A percentile compares a stretch with the other conserved stretches of the same genome.
phyloP scores from a whole-genome alignment of 1,284 basidiomycete genomes.

The Pseudozyma sp. region DNA sequence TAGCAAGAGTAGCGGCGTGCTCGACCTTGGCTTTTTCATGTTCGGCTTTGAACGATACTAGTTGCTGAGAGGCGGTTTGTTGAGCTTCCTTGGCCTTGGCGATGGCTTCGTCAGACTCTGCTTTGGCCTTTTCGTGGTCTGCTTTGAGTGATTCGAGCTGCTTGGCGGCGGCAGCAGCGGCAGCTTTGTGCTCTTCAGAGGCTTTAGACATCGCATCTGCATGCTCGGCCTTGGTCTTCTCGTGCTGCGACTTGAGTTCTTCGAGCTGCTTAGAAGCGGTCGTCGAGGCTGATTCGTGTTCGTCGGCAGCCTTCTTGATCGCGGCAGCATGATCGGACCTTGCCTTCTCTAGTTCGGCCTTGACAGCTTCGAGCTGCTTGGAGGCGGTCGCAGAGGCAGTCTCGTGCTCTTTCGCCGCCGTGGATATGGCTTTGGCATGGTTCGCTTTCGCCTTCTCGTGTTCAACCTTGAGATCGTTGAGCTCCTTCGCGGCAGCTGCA shows the following conservation, averaged over 20 bases:
- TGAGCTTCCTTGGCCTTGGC: slow-evolving; percentile 8
- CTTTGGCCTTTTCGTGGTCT: slow-evolving; percentile 26
- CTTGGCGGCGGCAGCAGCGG: slow-evolving; percentile 6
- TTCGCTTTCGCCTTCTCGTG: slow-evolving; percentile 16
- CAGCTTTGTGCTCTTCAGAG: slow-evolving; percentile 14
- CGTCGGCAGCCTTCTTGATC: slow-evolving; percentile 11
- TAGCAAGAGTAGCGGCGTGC: slow-evolving; percentile 4
- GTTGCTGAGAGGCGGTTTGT: slow-evolving; percentile 10
- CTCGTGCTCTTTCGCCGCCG: slow-evolving; percentile 9
- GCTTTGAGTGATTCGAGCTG: slow-evolving; percentile 8
- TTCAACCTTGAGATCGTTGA: slow-evolving; percentile 21
- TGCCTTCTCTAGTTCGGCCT: slow-evolving; percentile 17
- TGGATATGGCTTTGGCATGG: slow-evolving; percentile 8
- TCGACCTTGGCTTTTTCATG: slow-evolving; percentile 15
- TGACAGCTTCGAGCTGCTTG: slow-evolving; percentile 17
- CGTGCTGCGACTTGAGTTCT: slow-evolving; percentile 7
- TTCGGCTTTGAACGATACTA: slow-evolving; percentile 13
- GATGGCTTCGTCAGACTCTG: slow-evolving; percentile 11
- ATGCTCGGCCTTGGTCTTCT: slow-evolving; percentile 23
- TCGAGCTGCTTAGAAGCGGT: slow-evolving; percentile 2
- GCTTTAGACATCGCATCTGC: slow-evolving; percentile 4
- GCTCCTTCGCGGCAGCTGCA: slow-evolving; percentile 13
- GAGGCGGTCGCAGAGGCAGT: slow-evolving; percentile 5
- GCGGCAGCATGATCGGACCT: slow-evolving; percentile 10
- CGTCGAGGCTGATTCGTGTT: slow-evolving; percentile 3